Conservation (phyloP, 2,329 filamentous ascomycete genomes). For the Gliomastix tumulicola region DNA sequence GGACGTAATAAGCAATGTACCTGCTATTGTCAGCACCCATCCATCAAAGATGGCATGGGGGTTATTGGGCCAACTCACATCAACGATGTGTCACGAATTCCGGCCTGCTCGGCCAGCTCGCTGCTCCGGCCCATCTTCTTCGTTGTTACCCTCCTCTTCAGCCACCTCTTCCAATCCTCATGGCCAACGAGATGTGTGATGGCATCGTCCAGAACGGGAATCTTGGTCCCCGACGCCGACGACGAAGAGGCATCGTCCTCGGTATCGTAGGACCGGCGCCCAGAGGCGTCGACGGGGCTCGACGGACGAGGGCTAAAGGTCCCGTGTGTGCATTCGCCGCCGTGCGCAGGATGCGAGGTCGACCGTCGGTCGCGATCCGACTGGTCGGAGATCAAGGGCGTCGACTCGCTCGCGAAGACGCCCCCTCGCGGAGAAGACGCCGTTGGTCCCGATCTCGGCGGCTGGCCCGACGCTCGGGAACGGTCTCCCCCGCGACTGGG, state of each 20-base stretch:
- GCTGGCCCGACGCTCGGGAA: not conserved
- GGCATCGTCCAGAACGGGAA: conserved; percentile 29
- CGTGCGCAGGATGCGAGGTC: conserved; percentile 25
- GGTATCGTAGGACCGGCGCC: conserved; percentile 9
- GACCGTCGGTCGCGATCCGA: conserved; percentile 10
- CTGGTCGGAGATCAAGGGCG: conserved; percentile 35
- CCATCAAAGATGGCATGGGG: not conserved
- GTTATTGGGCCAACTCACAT: conserved; percentile 62
- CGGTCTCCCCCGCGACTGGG: not conserved
- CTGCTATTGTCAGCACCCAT: no score
- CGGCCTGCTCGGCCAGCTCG: conserved; percentile 64
- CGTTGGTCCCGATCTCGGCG: no score
- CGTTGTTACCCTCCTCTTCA: conserved; percentile 44
- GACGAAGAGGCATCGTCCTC: conserved; percentile 22
- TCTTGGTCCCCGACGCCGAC: conserved; percentile 20
- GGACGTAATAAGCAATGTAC: conserved; percentile 91
- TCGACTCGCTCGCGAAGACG: conserved; percentile 42
- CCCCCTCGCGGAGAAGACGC: no score
- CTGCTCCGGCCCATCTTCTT: conserved; percentile 69
- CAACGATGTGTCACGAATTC: conserved; percentile 62
- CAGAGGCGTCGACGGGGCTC: conserved; percentile 27
- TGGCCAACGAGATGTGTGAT: conserved; percentile 28
- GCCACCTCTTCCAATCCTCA: conserved; percentile 40
- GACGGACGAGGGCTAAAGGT: conserved; percentile 65
- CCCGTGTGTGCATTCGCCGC: conserved; percentile 60